These are phyloP conservation scores for Fusarium sp. DNA, from an alignment of 2,329 filamentous ascomycete species.

Conservation along the genomic window DNA sequence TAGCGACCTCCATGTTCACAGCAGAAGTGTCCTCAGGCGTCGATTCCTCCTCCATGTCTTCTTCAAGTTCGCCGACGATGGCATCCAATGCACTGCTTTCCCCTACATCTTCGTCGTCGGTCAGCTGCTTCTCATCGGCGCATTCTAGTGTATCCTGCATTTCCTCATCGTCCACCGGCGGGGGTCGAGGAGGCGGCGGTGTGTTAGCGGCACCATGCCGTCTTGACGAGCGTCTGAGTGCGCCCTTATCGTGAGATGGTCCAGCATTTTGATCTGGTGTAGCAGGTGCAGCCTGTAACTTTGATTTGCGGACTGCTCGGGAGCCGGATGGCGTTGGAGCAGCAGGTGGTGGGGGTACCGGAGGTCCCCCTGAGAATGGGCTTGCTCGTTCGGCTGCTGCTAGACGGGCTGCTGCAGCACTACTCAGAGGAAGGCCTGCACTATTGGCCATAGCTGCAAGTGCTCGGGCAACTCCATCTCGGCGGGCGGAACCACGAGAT, in stretches of 20 bases:
- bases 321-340: constrained; percentile 58
- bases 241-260: constrained; percentile 68
- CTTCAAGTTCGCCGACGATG: constrained; percentile 90
- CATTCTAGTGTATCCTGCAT: constrained; percentile 84
- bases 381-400: constrained; percentile 55
- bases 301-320: constrained; percentile 59
- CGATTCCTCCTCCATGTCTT: constrained; percentile 80
- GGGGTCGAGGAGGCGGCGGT: constrained; percentile 63
- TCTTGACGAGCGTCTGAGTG: constrained; percentile 72
- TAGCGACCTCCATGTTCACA: constrained; percentile 90
- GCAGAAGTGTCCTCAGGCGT: constrained; percentile 79
- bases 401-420: constrained; percentile 60
- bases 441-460: constrained; percentile 84
- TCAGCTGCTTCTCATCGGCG: constrained; percentile 88
- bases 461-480: constrained; percentile 75
- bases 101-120: constrained; percentile 76
- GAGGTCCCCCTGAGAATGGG: constrained; percentile 54
- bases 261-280: constrained; percentile 61
- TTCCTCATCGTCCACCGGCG: constrained; percentile 70
- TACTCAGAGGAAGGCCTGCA: constrained; percentile 68
- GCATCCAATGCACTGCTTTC: constrained; percentile 80
- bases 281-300: constrained; percentile 61
- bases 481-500: constrained; percentile 64
- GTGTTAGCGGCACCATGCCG: constrained; percentile 68
- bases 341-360: constrained; percentile 53